A percentile compares a stretch with the other conserved stretches of the same genome.
Conservation (phyloP, 2,329 filamentous ascomycete species). For the Didymella glomerata region DNA sequence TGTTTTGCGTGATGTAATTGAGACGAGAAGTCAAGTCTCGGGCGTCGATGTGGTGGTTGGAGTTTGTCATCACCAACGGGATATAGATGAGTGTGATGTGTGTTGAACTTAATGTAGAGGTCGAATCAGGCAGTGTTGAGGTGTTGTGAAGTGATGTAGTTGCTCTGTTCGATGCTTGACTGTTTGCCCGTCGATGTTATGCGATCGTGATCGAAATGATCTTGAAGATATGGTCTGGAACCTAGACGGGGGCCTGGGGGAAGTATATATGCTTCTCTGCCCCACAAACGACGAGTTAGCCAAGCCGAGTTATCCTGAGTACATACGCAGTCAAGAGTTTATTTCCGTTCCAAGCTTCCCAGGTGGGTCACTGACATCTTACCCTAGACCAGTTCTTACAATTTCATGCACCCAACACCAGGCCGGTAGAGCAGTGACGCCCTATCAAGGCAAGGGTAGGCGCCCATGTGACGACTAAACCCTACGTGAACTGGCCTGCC, state of each 20-base stretch:
- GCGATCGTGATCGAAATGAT: neutral
- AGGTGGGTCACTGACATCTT: slow-evolving; percentile 11
- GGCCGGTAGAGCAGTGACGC: slow-evolving; percentile 21
- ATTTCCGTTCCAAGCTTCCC: slow-evolving; percentile 17
- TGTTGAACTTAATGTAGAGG: slow-evolving; percentile 5
- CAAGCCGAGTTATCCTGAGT: slow-evolving; percentile 17
- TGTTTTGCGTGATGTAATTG: slow-evolving; percentile 24
- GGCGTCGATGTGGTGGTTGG: slow-evolving; percentile 36
- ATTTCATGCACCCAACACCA: slow-evolving; percentile 14
- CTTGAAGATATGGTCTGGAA: slow-evolving; percentile 13
- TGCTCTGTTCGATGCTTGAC: neutral
- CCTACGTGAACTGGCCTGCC: slow-evolving; percentile 29
- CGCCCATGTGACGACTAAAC: slow-evolving; percentile 29
- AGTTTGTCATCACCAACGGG: slow-evolving; percentile 44
- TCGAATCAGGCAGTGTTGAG: slow-evolving; percentile 12
- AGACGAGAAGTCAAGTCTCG: slow-evolving; percentile 40
- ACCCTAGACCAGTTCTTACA: slow-evolving; percentile 22
- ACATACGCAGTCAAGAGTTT: slow-evolving; percentile 16
- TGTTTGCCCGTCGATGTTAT: neutral
- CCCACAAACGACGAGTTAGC: neutral
- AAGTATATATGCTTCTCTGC: slow-evolving; percentile 19
- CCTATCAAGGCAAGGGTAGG: slow-evolving; percentile 18
- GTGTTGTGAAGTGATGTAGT: neutral
- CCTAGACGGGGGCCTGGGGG: neutral
- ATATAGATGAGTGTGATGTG: slow-evolving; percentile 1